phyloP scores from a whole-genome alignment of 805 yeast genomes.

The Saccharomyces eubayanus region DNA sequence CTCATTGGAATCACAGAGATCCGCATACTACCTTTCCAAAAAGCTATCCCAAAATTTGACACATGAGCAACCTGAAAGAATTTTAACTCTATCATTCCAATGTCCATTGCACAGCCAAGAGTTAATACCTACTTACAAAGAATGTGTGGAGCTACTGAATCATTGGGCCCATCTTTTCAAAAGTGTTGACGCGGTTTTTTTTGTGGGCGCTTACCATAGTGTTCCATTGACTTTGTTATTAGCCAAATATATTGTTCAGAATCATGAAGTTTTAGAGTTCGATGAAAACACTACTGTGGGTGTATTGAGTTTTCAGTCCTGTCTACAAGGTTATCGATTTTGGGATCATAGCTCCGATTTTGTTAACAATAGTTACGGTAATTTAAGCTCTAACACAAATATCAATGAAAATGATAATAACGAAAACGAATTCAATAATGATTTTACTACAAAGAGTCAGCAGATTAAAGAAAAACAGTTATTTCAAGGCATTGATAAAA shows the following conservation, averaged over 20 bases:
- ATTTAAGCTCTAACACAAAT: not conserved
- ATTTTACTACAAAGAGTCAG: slow-evolving; percentile 15
- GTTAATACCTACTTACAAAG: slow-evolving; percentile 33
- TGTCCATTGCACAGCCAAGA: slow-evolving; percentile 27
- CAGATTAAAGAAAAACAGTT: slow-evolving; percentile 25
- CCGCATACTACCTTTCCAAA: slow-evolving; percentile 23
- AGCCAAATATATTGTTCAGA: slow-evolving; percentile 38
- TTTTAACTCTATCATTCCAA: slow-evolving; percentile 30
- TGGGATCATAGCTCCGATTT: slow-evolving; percentile 35
- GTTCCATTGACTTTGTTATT: slow-evolving; percentile 42
- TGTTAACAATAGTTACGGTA: slow-evolving; percentile 2
- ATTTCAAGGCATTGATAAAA: slow-evolving; percentile 23
- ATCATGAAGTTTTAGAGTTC: slow-evolving; percentile 15
- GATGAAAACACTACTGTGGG: slow-evolving; percentile 23
- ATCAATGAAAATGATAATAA: slow-evolving; percentile 1
- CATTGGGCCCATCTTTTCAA: slow-evolving; percentile 44
- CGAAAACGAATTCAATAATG: slow-evolving; percentile 4
- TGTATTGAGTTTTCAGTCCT: slow-evolving; percentile 31
- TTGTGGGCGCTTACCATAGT: slow-evolving; percentile 47
- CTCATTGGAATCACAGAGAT: slow-evolving; percentile 22
- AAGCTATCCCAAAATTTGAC: slow-evolving; percentile 26
- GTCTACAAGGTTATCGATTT: slow-evolving; percentile 32
- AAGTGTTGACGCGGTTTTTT: slow-evolving; percentile 41
- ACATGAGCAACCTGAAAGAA: slow-evolving; percentile 18
- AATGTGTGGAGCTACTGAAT: slow-evolving; percentile 36